Base-by-base conservation (phyloP, 2,329 filamentous ascomycete genomes). In the Pestalotiopsis sp. region DNA sequence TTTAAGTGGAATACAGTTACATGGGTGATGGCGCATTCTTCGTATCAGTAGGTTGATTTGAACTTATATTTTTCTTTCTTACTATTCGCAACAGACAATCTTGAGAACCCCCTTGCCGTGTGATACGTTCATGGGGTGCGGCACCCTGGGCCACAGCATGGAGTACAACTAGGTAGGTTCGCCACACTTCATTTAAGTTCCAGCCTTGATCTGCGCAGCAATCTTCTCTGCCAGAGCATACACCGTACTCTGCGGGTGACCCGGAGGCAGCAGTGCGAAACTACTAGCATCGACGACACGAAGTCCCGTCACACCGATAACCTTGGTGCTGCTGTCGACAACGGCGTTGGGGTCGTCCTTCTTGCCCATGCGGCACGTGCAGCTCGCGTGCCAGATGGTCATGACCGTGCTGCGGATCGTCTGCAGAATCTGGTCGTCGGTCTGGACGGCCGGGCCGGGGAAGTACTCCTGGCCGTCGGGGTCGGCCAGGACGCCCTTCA, bases 321-420 rank as follows among this genome's bases (percentile, higher is more conserved):
- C 72, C n/a, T 64, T 61, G 24, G 64, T 67, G 14, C 66, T 10
- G 10, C 62, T 30, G 38, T 73, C 72, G 22, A 73, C 58, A 3
- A 73, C 72, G 17, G 72, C 72, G 22, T 55, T 68, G 0, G 44
- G 24, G n/a, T 73, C 70, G 6, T 56, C 65, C 2, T 5, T 17
- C 20, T 20, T 39, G 1, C 72, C 72, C 72, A 73, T 73, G 7
- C 52, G 30, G 26, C 71, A 72, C 1, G 71, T 73, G 52, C 66
- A 68, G 6, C 67, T 30, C 2, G 65, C 71, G 44, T 73, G 71
- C 58, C 62, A 73, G 24, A 71, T 66, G 11, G 70, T 69, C n/a
- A 57, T 30, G 56, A 72, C 62, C 14, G 39, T 69, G 10, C 66
- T 17, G 13, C 57, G 22, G 39, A 71, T 68, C 3, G 26, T 3